Percentiles rank a stretch among this genome's conserved stretches.
phyloP scores from a whole-genome alignment of 441 rosid genomes.

The Adansonia madagascariensis region DNA sequence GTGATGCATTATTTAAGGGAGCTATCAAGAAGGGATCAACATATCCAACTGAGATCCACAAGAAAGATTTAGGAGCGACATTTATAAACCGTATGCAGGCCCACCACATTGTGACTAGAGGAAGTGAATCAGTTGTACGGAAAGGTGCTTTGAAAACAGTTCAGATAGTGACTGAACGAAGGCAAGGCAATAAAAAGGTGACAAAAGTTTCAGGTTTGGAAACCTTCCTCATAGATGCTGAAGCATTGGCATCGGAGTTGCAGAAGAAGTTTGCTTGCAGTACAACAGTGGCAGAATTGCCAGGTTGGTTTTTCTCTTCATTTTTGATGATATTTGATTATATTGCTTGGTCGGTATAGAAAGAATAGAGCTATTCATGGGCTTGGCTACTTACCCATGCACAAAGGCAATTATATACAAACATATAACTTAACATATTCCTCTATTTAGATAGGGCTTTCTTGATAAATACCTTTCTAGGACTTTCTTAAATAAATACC shows the following conservation, averaged over 20 bases:
- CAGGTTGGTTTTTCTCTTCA: conserved; percentile 47
- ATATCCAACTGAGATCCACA: conserved; percentile 87
- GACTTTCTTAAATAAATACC: neutral
- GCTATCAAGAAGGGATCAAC: conserved; percentile 87
- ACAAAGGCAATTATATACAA: neutral
- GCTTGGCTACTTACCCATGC: neutral
- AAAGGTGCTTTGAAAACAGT: conserved; percentile 78
- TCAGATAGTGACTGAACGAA: conserved; percentile 88
- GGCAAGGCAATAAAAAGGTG: conserved; percentile 92
- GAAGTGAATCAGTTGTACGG: conserved; percentile 71
- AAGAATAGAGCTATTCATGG: neutral
- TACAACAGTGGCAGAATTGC: conserved; percentile 77
- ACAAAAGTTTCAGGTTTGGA: conserved; percentile 82
- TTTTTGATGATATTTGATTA: conserved; percentile 16
- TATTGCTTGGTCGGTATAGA: conserved; percentile 19
- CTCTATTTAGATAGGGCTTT: neutral
- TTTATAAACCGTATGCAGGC: conserved; percentile 87
- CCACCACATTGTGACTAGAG: conserved; percentile 71
- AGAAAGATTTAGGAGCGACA: conserved; percentile 72
- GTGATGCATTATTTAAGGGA: conserved; percentile 91
- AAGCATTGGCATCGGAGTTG: conserved; percentile 85
- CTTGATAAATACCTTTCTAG: neutral
- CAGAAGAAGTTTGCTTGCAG: conserved; percentile 98
- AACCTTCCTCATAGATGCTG: conserved; percentile 80
- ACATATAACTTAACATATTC: neutral